Conservation (phyloP, 2,329 filamentous ascomycete genomes). For the Dryadomyces sulphureus region DNA sequence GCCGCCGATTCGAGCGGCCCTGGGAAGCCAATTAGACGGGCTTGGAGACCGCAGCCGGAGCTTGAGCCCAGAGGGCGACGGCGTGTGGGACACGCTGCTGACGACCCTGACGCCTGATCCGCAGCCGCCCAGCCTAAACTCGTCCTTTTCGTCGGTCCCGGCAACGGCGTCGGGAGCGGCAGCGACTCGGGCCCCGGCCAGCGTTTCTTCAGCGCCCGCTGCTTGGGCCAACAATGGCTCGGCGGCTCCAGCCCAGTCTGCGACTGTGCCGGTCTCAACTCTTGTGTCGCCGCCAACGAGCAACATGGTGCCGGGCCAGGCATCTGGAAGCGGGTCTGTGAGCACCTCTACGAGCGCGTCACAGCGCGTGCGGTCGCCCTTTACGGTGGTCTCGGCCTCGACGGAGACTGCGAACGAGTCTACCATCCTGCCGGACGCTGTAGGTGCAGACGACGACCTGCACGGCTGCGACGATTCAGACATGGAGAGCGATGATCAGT, state of each 20-base stretch:
- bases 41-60: conserved; percentile 76
- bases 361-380: conserved; percentile 7
- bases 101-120: conserved; percentile 70
- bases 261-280: background rate
- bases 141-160: conserved; percentile 62
- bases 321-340: conserved; percentile 4
- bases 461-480: conserved; percentile 41
- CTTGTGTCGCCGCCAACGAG: background rate
- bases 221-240: background rate
- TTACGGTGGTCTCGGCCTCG: conserved; percentile 5
- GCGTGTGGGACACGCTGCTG: conserved; percentile 66
- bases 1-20: conserved; percentile 1
- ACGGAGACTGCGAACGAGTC: conserved; percentile 8
- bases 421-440: background rate
- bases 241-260: background rate
- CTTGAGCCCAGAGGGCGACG: conserved; percentile 53
- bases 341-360: conserved; percentile 7
- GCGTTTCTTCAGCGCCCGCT: background rate
- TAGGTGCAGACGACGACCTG: background rate
- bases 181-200: background rate
- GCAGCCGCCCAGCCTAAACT: conserved; percentile 63
- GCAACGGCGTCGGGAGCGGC: conserved; percentile 22
- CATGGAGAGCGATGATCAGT: conserved; percentile 30
- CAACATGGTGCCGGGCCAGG: background rate
- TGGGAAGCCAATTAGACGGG: conserved; percentile 39